Percentiles rank a stretch among this genome's conserved stretches.
Evolutionary conservation across 345 rosid genomes (phyloP).

Genomic region (Linum lewisii): DNA sequence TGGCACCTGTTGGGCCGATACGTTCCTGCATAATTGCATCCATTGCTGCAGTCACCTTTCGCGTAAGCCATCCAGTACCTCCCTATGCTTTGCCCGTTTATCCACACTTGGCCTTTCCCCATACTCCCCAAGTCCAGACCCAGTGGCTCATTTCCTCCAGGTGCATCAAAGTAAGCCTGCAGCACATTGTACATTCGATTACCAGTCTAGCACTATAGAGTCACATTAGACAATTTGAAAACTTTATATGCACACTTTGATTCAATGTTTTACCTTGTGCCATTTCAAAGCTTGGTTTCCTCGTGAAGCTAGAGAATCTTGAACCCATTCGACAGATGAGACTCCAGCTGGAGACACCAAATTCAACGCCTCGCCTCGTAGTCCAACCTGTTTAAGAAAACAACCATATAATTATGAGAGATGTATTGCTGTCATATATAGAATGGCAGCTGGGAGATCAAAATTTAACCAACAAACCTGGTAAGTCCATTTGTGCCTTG

Average conservation of each 20-base stretch:
- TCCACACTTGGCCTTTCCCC: conserved; percentile 23
- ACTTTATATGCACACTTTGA: no score
- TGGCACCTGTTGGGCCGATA: conserved; percentile 16
- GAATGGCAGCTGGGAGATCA: neutral
- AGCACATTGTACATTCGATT: neutral
- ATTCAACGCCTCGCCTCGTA: conserved; percentile 17
- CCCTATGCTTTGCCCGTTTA: conserved; percentile 19
- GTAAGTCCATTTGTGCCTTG: conserved; percentile 20
- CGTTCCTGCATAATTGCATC: conserved; percentile 14
- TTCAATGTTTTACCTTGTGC: conserved; percentile 13
- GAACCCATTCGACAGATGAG: conserved; percentile 6
- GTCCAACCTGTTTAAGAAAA: conserved; percentile 17
- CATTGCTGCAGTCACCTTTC: conserved; percentile 16
- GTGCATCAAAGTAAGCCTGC: conserved; percentile 20
- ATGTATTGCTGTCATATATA: neutral
- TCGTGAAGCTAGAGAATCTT: neutral
- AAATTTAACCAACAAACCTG: conserved; percentile 1
- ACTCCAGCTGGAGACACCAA: conserved; percentile 7
- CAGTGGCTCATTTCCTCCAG: conserved; percentile 18
- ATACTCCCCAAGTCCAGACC: conserved; percentile 19
- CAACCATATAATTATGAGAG: no score
- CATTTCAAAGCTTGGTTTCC: conserved; percentile 15
- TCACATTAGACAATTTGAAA: no score
- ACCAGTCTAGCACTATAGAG: no score
- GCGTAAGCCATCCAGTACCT: conserved; percentile 19